Base-by-base conservation (phyloP, 208 protist species). In the Angomonas deanei region DNA sequence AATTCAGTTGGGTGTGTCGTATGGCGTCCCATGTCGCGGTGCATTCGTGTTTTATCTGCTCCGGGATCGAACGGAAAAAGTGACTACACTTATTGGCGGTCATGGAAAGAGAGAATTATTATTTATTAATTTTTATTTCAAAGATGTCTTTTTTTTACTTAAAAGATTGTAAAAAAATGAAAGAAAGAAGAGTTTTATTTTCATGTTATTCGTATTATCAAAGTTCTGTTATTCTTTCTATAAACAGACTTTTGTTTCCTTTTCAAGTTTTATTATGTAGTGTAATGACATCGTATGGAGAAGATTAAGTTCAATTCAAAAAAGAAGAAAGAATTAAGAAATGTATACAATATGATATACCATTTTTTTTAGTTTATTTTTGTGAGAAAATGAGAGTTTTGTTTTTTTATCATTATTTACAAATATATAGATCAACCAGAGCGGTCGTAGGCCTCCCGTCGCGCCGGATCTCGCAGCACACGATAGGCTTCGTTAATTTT, bases 401-500 rank as follows among this genome's bases (percentile, higher is more conserved):
- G 4, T 59, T 24, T 59, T 59, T 59, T 59, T 59, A 36, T 34
- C 33, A 28, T 42, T 2, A 46, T 39, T 13, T 5, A 42, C 4
- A 60, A 13, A 46, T 15, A 60, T n/a, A 55, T 6, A 56, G 54
- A 26, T 3, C 38, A 6, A 42, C 15, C 21, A 56, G 59, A 26
- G 23, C 54, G 66, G 52, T 99, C 98, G 71, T 99, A 99, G 19
- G 97, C 71, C 27, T 74, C 72, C 33, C 97, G 84, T 58, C 98
- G 97, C 69, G 98, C 65, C 17, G 81, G 66, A 54, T 99, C 96
- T n/a, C 79, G 86, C 24, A 99, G 81, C 3, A 99, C 93, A 38
- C 98, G 96, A 72, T 99, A 99, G 10, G 98, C 98, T 58, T 92
- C 83, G 57, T 94, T 93, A 46, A 91, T 42, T 54, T 86, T 82